Base-by-base conservation (phyloP, 1,139 yeast genomes). In the Eremothecium cymbalariae region DNA sequence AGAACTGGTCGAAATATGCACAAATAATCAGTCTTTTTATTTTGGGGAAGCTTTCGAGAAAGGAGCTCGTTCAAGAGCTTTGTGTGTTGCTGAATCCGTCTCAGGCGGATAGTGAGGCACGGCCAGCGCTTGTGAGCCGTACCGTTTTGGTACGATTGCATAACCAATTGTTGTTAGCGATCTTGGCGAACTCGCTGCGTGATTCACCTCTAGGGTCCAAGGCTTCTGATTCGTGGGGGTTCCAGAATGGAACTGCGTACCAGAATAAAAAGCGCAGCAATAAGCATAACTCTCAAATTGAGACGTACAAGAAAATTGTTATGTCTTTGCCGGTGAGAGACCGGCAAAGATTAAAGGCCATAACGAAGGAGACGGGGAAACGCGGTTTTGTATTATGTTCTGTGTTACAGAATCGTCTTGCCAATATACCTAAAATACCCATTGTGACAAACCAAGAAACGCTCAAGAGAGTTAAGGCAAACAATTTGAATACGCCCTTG, bases 401-500 rank as follows among this genome's bases (percentile, higher is more conserved):
- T 3, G 73, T 86, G 35, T 73, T 90, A 0, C 72, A 85, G 44
- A 83, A 95, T 2, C 71, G 97, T 49, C 90, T 85, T 51, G 74
- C 90, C 3, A 67, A 82, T 53, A 69, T 88, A 37, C 97, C 98
- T 1, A 83, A 81, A 49, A 78, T 90, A 13, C 98, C 99, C 4
- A 77, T 81, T 56, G 74, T 80, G 23, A 53, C 55, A 15, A 54
- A 56, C 31, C 56, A 51, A 17, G 60, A 57, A 23, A 52, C 60
- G 25, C 72, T 74, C 43, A 78, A 73, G 43, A 67, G 71, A 41
- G 74, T 57, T 5, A 53, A 53, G 27, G 43, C 46, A 19, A 53
- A 54, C 32, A 55, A 54, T 35, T 31, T 54, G 66, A 77, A 50
- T 71, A 76, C 58, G 64, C 86, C 47, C 71, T 76, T 36, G 16